These are phyloP conservation scores for Fusarium caatingaense DNA, from an alignment of 2,329 filamentous ascomycete species.

Conservation along the genomic window DNA sequence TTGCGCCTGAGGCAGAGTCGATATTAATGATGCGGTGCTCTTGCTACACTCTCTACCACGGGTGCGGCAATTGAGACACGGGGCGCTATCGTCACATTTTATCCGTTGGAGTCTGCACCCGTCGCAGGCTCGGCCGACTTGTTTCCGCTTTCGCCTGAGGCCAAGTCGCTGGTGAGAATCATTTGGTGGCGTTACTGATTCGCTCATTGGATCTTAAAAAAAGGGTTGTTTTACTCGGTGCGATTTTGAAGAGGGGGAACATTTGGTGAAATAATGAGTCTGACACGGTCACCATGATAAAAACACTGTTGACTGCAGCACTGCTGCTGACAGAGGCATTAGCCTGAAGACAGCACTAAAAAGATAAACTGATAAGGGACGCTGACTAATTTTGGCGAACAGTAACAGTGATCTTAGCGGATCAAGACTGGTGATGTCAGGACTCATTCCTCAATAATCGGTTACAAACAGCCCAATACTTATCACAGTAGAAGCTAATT, in stretches of 20 bases:
- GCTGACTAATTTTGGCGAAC: neutral
- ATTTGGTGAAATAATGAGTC: neutral
- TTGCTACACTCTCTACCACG: conserved; percentile 14
- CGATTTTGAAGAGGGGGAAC: no score
- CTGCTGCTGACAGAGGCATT: neutral
- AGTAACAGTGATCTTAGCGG: neutral
- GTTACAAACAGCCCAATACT: fast-evolving
- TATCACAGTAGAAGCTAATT: fast-evolving
- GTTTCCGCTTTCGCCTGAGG: conserved; percentile 28
- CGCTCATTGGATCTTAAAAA: neutral
- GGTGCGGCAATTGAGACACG: conserved; percentile 24
- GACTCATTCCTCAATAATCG: neutral
- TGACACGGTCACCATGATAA: neutral
- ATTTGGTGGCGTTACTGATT: neutral
- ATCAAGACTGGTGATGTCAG: neutral
- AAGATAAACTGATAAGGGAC: neutral
- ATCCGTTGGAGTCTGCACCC: conserved; percentile 22
- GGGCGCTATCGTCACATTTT: conserved; percentile 23
- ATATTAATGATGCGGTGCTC: neutral
- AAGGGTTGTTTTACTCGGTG: no score
- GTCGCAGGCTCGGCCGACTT: conserved; percentile 30
- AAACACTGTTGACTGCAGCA: neutral
- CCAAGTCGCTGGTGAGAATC: neutral
- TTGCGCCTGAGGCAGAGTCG: conserved; percentile 17
- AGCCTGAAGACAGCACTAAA: neutral